Evolutionary conservation across 768 basidiomycete genomes (phyloP), one percentile per base, ranked within the genome.

Genomic region (Lentinus brumalis): DNA sequence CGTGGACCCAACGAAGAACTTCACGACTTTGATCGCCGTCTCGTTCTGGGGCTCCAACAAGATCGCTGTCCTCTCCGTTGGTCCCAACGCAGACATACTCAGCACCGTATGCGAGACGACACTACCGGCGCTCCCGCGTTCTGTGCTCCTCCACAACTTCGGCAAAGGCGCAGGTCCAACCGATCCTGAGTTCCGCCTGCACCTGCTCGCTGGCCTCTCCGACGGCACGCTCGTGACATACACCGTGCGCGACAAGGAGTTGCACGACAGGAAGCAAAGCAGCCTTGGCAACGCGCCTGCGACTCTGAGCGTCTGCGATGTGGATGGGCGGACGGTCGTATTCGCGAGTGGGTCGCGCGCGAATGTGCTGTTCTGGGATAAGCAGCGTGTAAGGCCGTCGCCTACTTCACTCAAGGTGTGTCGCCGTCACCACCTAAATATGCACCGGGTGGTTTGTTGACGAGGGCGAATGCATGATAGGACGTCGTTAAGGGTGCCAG

Each of bases 31-130:
- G 54, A 73, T 89, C 30, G 83, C 81, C 0, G 85, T 89, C n/a
- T 84, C 87, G 0, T 91, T 91, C 66, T 96, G 94, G 93, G 81
- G 81, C 21, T 81, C 83, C 3, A 88, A 88, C 65, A 66, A 72
- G 8, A 79, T 94, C 42, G 80, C 86, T 66, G 73, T 94, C 38
- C 76, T 91, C 55, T 69, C 70, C 5, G 64, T 81, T 41, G 67
- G 70, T 4, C 46, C 51, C 9, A 60, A 59, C 16, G 50, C 61
- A 7, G 66, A 66, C 47, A 11, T 15, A 4, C 62, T 76, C 29
- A 59, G 57, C 32, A 64, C 63, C 9, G 58, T 79, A 2, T 78
- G 74, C 61, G 74, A 65, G 71, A 70, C 77, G 74, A 9, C 70
- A 62, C 66, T 89, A 73, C 65, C 78, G 73, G 67, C 77, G 75